A percentile compares a stretch with the other conserved stretches of the same genome.
Evolutionary conservation across 805 yeast genomes (phyloP).

Genomic region (Candida ipomoeae): DNA sequence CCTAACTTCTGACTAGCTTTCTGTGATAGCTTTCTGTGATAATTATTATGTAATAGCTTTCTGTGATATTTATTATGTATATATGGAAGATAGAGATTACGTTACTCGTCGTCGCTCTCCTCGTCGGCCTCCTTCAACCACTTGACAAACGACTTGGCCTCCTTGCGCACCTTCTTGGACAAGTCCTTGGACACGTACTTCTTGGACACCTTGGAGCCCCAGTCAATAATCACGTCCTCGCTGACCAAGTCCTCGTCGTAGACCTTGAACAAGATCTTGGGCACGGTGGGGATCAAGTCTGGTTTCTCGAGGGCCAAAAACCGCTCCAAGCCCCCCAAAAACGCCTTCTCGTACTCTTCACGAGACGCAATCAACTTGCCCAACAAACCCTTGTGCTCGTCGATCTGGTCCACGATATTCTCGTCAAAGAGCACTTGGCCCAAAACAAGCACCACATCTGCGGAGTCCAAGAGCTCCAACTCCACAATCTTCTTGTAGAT

Average conservation of each 20-base stretch:
- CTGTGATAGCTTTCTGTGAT: no score
- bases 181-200: slow-evolving; percentile 90
- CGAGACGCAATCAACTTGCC: slow-evolving; percentile 63
- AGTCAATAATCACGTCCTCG: slow-evolving; percentile 74
- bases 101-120: slow-evolving; percentile 63
- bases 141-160: slow-evolving; percentile 91
- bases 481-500: slow-evolving; percentile 87
- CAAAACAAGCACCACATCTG: slow-evolving; percentile 82
- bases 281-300: slow-evolving; percentile 60
- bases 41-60: no score
- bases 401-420: slow-evolving; percentile 66
- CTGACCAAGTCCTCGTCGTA: slow-evolving; percentile 81
- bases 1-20: no score
- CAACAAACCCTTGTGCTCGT: slow-evolving; percentile 76
- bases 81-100: neutral
- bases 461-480: slow-evolving; percentile 63
- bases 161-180: slow-evolving; percentile 90
- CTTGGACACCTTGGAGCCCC: slow-evolving; percentile 91
- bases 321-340: slow-evolving; percentile 95
- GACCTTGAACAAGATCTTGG: slow-evolving; percentile 75
- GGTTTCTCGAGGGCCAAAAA: slow-evolving; percentile 79
- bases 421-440: slow-evolving; percentile 87
- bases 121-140: slow-evolving; percentile 96
- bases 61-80: no score
- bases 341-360: slow-evolving; percentile 74